Conservation (phyloP, 257 asterid species). For the Nicotiana tomentosiformis region DNA sequence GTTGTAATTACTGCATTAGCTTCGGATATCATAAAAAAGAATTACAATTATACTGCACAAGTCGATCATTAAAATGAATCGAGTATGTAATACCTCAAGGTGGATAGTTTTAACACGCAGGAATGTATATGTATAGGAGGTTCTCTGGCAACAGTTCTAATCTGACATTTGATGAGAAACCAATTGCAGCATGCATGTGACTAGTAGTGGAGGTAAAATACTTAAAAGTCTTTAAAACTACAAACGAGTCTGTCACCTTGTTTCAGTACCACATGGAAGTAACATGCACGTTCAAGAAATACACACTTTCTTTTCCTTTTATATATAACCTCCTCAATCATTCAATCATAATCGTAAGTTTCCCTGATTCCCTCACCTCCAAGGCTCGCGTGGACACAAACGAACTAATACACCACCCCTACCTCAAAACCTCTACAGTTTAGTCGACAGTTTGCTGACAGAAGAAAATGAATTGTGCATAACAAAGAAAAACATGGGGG, state of each 20-base stretch:
- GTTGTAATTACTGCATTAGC: too few relatives aligned
- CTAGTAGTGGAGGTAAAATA: too few relatives aligned
- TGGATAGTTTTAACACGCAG: neutral
- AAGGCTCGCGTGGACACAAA: neutral
- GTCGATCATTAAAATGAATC: too few relatives aligned
- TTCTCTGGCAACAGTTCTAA: neutral
- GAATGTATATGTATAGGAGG: neutral
- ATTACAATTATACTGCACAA: too few relatives aligned
- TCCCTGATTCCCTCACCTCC: neutral
- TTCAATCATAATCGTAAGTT: neutral
- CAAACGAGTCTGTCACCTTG: too few relatives aligned
- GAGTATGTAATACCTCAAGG: too few relatives aligned
- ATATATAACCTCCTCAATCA: neutral
- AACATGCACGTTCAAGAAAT: neutral
- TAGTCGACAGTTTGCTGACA: neutral
- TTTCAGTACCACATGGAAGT: neutral
- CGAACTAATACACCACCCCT: neutral
- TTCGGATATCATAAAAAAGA: too few relatives aligned
- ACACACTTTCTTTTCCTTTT: neutral
- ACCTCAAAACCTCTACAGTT: neutral
- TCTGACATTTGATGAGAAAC: neutral
- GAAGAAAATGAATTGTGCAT: neutral
- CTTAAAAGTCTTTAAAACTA: too few relatives aligned
- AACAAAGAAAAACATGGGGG: neutral
- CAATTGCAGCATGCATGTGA: too few relatives aligned